A percentile compares a stretch with the other conserved stretches of the same genome.
Evolutionary conservation across 148 eudicot species (phyloP).

Genomic region (Tetragonia tetragonoides): DNA sequence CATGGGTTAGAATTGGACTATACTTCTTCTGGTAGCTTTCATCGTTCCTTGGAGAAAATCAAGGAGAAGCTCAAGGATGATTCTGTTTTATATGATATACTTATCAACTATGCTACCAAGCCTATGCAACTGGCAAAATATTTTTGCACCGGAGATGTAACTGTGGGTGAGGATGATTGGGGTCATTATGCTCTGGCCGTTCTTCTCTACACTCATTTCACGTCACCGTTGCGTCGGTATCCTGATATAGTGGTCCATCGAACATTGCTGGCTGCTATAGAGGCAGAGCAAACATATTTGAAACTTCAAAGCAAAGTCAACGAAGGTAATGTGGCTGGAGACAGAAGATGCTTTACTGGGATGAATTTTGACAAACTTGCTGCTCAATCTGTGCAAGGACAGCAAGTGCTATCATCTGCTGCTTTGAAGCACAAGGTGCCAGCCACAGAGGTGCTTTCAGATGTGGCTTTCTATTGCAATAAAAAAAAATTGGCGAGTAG

Average conservation of each 20-base stretch:
- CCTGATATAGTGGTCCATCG: constrained; percentile 89
- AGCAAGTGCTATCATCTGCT: constrained; percentile 55
- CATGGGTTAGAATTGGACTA: constrained; percentile 72
- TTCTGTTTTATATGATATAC: constrained; percentile 61
- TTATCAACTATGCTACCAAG: constrained; percentile 73
- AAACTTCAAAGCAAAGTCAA: constrained; percentile 25
- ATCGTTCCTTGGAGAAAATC: constrained; percentile 60
- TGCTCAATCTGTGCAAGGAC: constrained; percentile 46
- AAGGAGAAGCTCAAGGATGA: constrained; percentile 62
- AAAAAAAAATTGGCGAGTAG: constrained; percentile 66
- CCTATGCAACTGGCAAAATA: constrained; percentile 88
- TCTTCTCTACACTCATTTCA: constrained; percentile 88
- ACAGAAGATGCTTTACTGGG: constrained; percentile 58
- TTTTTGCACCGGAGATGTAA: constrained; percentile 70
- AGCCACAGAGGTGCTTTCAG: constrained; percentile 46
- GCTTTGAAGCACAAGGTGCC: constrained; percentile 60
- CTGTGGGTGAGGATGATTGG: constrained; percentile 50
- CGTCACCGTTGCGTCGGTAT: constrained; percentile 90
- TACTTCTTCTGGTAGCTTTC: constrained; percentile 63
- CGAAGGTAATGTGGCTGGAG: constrained; percentile 19
- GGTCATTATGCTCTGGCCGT: constrained; percentile 90
- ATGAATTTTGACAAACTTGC: constrained; percentile 47
- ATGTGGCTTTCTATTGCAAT: constrained; percentile 75
- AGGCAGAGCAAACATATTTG: constrained; percentile 67
- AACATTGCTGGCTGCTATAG: constrained; percentile 64